Percentiles rank a stretch among this genome's conserved stretches.
phyloP scores from a whole-genome alignment of 768 basidiomycete species.

The Pleurotus platypus region DNA sequence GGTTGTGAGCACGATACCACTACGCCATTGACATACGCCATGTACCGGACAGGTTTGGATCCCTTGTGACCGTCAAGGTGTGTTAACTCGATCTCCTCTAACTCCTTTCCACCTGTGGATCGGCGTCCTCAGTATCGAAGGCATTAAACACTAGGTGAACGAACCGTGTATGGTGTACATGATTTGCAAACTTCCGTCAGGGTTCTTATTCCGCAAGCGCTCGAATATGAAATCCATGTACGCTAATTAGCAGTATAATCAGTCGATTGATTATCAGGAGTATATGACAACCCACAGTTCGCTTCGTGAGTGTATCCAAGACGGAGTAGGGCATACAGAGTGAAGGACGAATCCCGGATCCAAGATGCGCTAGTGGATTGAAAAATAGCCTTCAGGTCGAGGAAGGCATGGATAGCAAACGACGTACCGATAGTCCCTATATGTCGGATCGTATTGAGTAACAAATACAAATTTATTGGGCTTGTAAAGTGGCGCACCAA shows the following conservation, averaged over 20 bases:
- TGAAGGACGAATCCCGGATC: slow-evolving; percentile 97
- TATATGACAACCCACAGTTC: slow-evolving; percentile 46
- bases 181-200: slow-evolving; percentile 91
- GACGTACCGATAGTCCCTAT: slow-evolving; percentile 61
- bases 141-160: not conserved
- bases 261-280: not conserved
- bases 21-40: not conserved
- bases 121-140: not conserved
- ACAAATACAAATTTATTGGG: not conserved
- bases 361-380: slow-evolving; percentile 57
- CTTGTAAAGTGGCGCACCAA: slow-evolving; percentile 46
- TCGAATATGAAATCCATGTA: slow-evolving; percentile 92
- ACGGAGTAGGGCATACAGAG: slow-evolving; percentile 89
- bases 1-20: not conserved
- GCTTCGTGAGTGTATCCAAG: slow-evolving; percentile 94
- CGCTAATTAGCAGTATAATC: slow-evolving; percentile 33
- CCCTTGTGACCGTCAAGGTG: slow-evolving; percentile 91
- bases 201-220: slow-evolving; percentile 76
- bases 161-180: slow-evolving; percentile 95
- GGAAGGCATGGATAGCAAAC: not conserved
- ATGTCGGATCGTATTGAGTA: not conserved
- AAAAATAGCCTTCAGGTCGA: not conserved
- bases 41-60: slow-evolving; percentile 72
- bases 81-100: slow-evolving; percentile 78
- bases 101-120: slow-evolving; percentile 59